These are phyloP conservation scores for Ganoderma resinaceum DNA, from an alignment of 1,284 basidiomycete genomes.

Conservation along the genomic window DNA sequence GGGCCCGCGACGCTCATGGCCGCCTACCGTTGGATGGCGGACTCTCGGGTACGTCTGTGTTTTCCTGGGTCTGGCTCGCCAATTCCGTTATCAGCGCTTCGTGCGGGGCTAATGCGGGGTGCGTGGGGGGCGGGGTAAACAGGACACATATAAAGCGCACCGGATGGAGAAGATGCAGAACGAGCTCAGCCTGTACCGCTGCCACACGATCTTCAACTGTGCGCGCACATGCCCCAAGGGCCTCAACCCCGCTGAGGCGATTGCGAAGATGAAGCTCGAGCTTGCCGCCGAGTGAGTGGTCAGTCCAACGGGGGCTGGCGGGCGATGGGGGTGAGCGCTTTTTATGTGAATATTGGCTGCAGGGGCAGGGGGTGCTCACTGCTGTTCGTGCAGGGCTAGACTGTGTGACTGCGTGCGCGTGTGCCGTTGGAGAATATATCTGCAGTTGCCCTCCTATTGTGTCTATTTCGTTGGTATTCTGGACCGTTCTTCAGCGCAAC, in stretches of 20 bases:
- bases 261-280: slow-evolving; percentile 90
- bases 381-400: slow-evolving; percentile 9
- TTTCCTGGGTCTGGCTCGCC: background rate
- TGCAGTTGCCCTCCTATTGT: slow-evolving; percentile 21
- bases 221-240: slow-evolving; percentile 96
- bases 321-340: slow-evolving; percentile 16
- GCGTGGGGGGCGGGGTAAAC: slow-evolving; percentile 6
- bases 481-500: slow-evolving; percentile 11
- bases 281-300: slow-evolving; percentile 72
- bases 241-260: slow-evolving; percentile 89
- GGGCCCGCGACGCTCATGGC: slow-evolving; percentile 97
- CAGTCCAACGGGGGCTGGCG: background rate
- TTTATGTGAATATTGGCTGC: background rate
- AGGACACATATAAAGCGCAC: slow-evolving; percentile 85
- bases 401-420: slow-evolving; percentile 7
- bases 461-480: slow-evolving; percentile 15
- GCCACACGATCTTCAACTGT: slow-evolving; percentile 98
- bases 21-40: slow-evolving; percentile 97
- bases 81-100: background rate
- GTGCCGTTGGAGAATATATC: slow-evolving; percentile 16
- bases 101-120: slow-evolving; percentile 7
- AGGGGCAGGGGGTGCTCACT: background rate
- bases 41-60: slow-evolving; percentile 78
- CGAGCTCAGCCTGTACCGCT: slow-evolving; percentile 91
- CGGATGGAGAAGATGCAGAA: slow-evolving; percentile 95